Evolutionary conservation across 768 basidiomycete genomes (phyloP).

Genomic region (Suillus subaureus): DNA sequence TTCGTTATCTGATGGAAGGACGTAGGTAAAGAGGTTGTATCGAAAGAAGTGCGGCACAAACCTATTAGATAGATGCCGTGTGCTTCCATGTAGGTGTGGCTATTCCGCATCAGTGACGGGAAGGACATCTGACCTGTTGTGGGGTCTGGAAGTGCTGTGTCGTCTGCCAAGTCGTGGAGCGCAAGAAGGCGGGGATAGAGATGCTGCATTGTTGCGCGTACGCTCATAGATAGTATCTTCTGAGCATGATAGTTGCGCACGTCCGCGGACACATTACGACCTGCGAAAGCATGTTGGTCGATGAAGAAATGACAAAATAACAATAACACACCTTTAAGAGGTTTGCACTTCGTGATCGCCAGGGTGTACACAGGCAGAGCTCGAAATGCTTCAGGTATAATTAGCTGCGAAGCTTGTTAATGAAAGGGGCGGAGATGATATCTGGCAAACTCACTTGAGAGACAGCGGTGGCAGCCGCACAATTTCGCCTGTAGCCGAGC

Average conservation of each 20-base stretch:
- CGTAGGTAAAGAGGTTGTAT: slow-evolving; percentile 1
- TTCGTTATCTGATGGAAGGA: slow-evolving; percentile 70
- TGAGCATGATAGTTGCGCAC: slow-evolving; percentile 88
- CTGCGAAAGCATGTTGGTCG: slow-evolving; percentile 40
- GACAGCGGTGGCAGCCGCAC: slow-evolving; percentile 73
- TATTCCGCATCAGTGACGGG: slow-evolving; percentile 80
- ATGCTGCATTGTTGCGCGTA: slow-evolving; percentile 70
- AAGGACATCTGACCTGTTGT: slow-evolving; percentile 59
- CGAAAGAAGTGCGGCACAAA: slow-evolving; percentile 35
- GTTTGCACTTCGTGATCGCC: slow-evolving; percentile 84
- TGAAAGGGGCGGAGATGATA: slow-evolving; percentile 4
- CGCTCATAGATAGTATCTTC: slow-evolving; percentile 68
- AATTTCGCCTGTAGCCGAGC: slow-evolving; percentile 85
- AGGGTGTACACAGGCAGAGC: slow-evolving; percentile 81
- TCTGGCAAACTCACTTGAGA: slow-evolving; percentile 64
- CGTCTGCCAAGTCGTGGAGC: slow-evolving; percentile 78
- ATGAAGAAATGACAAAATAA: background rate
- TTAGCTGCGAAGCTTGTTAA: slow-evolving; percentile 55
- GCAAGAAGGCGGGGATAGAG: slow-evolving; percentile 90
- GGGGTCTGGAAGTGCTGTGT: slow-evolving; percentile 67
- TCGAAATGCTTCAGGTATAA: slow-evolving; percentile 93
- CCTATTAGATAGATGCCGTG: slow-evolving; percentile 94
- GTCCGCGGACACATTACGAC: slow-evolving; percentile 88
- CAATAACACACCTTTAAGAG: slow-evolving; percentile 75
- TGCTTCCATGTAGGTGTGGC: slow-evolving; percentile 85